Conservation (phyloP, 371 early-diverging fungal genomes). For the Cokeromyces recurvatus region DNA sequence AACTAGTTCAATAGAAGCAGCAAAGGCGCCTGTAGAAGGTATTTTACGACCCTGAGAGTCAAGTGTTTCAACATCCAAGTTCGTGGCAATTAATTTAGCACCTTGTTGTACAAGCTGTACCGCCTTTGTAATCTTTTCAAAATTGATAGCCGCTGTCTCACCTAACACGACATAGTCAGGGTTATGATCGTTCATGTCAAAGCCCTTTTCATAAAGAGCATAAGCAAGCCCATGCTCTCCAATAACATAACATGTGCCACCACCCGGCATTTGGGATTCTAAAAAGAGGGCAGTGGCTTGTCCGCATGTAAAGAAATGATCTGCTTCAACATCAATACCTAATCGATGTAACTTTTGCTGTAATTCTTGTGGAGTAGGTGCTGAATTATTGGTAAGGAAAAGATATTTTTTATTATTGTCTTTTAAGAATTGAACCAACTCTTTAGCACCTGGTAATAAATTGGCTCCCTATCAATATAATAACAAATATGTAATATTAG, state of each 20-base stretch:
- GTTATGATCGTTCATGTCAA: constrained; percentile 60
- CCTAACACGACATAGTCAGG: constrained; percentile 66
- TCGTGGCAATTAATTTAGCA: constrained; percentile 62
- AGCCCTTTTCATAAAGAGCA: constrained; percentile 62
- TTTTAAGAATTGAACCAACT: constrained; percentile 56
- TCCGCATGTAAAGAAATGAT: constrained; percentile 62
- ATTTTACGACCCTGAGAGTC: constrained; percentile 49
- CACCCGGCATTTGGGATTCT: constrained; percentile 51
- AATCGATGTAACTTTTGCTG: constrained; percentile 54
- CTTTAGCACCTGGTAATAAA: constrained; percentile 55
- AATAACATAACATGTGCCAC: constrained; percentile 54
- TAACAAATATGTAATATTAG: too few species aligned
- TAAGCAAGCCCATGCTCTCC: constrained; percentile 64
- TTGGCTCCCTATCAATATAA: constrained; percentile 48
- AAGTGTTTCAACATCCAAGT: constrained; percentile 58
- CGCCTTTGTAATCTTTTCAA: constrained; percentile 59
- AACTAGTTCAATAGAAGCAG: constrained; percentile 54
- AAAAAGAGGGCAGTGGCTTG: constrained; percentile 62
- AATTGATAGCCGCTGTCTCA: constrained; percentile 57
- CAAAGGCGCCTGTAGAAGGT: constrained; percentile 60
- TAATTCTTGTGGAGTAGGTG: constrained; percentile 63
- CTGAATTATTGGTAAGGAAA: constrained; percentile 67
- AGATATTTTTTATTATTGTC: constrained; percentile 58
- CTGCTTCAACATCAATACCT: constrained; percentile 52
- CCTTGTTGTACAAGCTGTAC: constrained; percentile 52